Evolutionary conservation across 345 rosid species (phyloP).

Genomic region (Erodium maritimum): DNA sequence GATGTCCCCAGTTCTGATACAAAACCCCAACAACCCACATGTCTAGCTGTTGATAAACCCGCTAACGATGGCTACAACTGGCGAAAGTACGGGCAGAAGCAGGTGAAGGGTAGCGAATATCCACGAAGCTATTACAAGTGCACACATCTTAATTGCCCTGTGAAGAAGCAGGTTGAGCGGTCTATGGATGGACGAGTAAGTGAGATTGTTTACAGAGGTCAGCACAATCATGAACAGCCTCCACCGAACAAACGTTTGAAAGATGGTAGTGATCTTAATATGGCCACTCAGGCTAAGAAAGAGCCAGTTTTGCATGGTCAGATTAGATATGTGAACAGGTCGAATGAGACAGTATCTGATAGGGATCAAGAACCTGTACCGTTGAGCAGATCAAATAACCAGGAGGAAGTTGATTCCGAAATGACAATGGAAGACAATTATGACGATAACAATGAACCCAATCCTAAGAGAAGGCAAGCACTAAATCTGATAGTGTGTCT

Average conservation of each 20-base stretch:
- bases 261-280: conserved; percentile 27
- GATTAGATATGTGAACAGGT: conserved; percentile 14
- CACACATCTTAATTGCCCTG: conserved; percentile 63
- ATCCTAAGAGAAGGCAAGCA: conserved; percentile 61
- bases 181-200: conserved; percentile 76
- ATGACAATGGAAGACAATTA: conserved; percentile 27
- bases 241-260: conserved; percentile 51
- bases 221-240: conserved; percentile 82
- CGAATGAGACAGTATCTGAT: conserved; percentile 21
- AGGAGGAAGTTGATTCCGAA: conserved; percentile 38
- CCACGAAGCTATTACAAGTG: conserved; percentile 98
- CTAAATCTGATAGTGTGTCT: conserved; percentile 2
- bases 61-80: conserved; percentile 90
- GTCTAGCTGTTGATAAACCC: conserved; percentile 44
- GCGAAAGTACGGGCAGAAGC: conserved; percentile 96
- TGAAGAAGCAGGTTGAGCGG: conserved; percentile 91
- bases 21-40: conserved; percentile 39
- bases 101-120: conserved; percentile 84
- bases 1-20: conserved; percentile 43
- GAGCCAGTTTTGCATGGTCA: conserved; percentile 21
- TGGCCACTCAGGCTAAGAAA: conserved; percentile 28
- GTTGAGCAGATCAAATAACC: conserved; percentile 27
- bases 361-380: conserved; percentile 32
- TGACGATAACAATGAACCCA: conserved; percentile 40
- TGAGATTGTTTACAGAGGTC: conserved; percentile 87